These are phyloP conservation scores for Ustilago hordei DNA, from an alignment of 1,284 basidiomycete genomes.

Conservation along the genomic window DNA sequence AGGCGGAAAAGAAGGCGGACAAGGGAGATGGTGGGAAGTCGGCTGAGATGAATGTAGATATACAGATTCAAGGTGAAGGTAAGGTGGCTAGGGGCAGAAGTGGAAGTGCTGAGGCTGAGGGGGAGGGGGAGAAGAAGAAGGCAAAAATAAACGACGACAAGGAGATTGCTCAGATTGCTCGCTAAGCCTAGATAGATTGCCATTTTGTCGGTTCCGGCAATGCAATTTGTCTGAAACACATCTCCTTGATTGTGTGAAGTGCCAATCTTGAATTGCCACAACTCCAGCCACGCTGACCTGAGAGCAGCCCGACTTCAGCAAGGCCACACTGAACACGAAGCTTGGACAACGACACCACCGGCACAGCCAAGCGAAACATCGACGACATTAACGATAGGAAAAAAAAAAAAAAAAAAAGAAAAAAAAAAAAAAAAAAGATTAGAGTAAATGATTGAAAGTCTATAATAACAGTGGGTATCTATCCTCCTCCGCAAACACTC, in stretches of 20 bases:
- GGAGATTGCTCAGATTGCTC: background rate
- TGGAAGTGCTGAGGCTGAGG: constrained; percentile 11
- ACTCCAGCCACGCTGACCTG: no score
- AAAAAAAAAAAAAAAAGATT: background rate
- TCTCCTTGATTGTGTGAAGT: no score
- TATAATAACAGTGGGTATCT: background rate
- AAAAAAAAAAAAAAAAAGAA: no score
- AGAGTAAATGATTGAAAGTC: background rate
- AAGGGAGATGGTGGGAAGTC: background rate
- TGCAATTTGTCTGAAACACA: background rate
- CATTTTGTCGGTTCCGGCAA: background rate
- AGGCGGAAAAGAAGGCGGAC: background rate
- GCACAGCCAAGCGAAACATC: no score
- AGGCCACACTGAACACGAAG: no score
- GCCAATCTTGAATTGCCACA: no score
- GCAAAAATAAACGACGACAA: constrained; percentile 10
- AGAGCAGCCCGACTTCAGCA: no score
- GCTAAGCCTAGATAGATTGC: background rate
- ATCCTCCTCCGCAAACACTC: constrained; percentile 1
- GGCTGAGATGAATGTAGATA: constrained; percentile 11
- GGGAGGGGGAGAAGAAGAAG: constrained; percentile 12
- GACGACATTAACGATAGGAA: no score
- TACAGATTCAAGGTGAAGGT: constrained; percentile 26
- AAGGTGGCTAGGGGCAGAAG: constrained; percentile 8
- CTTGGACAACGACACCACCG: no score